Evolutionary conservation across 2,329 filamentous ascomycete genomes (phyloP).

Genomic region (Cladosporium oxysporum): DNA sequence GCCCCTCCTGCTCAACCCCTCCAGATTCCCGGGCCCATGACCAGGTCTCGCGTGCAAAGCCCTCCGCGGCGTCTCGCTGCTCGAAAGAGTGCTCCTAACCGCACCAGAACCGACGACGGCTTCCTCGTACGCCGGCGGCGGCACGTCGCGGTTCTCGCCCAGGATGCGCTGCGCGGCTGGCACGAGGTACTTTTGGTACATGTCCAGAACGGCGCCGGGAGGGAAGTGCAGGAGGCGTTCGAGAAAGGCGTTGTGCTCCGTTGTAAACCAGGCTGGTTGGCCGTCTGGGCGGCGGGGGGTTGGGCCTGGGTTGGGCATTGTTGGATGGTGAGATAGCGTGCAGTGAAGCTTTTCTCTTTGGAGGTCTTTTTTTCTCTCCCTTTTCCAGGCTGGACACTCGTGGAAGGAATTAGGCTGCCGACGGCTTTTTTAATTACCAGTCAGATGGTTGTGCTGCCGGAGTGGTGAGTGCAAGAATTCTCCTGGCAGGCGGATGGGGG

Average conservation of each 20-base stretch:
- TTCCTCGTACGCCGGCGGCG: background rate
- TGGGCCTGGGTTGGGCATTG: background rate
- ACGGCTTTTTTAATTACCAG: background rate
- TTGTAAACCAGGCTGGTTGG: conserved; percentile 5
- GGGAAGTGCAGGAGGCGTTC: background rate
- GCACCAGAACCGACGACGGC: background rate
- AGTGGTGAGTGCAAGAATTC: background rate
- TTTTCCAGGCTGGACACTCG: background rate
- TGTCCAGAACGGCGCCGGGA: background rate
- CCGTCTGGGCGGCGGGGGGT: background rate
- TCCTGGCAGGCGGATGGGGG: background rate
- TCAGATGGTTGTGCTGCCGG: background rate
- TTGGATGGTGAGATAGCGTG: background rate
- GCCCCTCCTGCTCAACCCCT: background rate
- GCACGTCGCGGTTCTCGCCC: background rate
- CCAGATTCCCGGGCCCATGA: background rate
- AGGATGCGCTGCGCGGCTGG: conserved; percentile 1
- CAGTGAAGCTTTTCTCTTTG: background rate
- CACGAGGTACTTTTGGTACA: conserved; percentile 8
- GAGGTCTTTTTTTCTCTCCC: background rate
- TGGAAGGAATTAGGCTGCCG: background rate
- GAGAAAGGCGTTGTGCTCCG: background rate
- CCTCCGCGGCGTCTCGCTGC: background rate
- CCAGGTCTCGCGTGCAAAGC: background rate
- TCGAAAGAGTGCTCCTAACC: no score